Evolutionary conservation across 2,329 filamentous ascomycete species (phyloP).

Genomic region (Ascochyta clinopodiicola): DNA sequence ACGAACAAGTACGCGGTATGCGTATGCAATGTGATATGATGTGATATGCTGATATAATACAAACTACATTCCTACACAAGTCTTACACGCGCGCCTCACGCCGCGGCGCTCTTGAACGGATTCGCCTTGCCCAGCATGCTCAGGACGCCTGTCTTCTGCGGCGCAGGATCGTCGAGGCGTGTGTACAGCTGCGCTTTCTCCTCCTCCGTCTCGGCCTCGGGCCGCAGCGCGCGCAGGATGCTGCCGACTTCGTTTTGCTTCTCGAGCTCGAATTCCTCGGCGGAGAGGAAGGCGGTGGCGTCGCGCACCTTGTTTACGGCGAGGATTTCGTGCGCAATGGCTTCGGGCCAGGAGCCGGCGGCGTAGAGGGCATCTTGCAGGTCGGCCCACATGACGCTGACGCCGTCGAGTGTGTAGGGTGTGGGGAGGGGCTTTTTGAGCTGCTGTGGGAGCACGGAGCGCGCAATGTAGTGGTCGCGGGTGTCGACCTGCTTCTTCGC

Average conservation of each 20-base stretch:
- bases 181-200: conserved; percentile 2
- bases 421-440: conserved; percentile 26
- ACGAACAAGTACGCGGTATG: no score
- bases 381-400: conserved; percentile 45
- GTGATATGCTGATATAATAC: not conserved
- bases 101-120: conserved; percentile 26
- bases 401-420: conserved; percentile 34
- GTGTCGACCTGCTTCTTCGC: conserved; percentile 25
- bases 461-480: conserved; percentile 31
- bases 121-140: conserved; percentile 20
- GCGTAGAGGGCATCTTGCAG: conserved; percentile 42
- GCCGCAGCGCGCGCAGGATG: conserved; percentile 21
- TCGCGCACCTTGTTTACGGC: conserved; percentile 20
- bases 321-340: conserved; percentile 32
- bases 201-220: conserved; percentile 6
- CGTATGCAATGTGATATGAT: no score
- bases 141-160: conserved; percentile 23
- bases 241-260: conserved; percentile 24
- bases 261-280: conserved; percentile 30
- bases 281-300: conserved; percentile 21
- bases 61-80: not conserved
- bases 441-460: conserved; percentile 30
- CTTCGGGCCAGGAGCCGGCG: conserved; percentile 26
- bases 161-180: not conserved
- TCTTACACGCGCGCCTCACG: conserved; percentile 17